Conservation (phyloP, 176 grass and related monocot species). For the Ensete glaucum region DNA sequence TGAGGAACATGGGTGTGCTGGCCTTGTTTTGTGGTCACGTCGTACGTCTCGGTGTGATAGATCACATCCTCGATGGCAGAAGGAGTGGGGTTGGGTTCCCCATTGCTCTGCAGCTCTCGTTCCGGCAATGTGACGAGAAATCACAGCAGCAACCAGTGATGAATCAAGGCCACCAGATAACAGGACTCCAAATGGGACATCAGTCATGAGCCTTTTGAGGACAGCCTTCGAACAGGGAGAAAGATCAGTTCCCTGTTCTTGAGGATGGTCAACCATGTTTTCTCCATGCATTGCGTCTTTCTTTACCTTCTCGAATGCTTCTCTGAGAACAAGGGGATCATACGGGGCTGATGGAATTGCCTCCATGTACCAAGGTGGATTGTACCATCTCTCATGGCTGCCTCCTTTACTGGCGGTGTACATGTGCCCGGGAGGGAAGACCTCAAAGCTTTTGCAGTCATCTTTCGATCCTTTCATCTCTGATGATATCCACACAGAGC, state of each 20-base stretch:
- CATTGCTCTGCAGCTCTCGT: constrained; percentile 84
- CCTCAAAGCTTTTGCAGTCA: constrained; percentile 69
- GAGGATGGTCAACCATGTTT: too few species aligned
- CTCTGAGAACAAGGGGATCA: constrained; percentile 49
- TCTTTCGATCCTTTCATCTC: constrained; percentile 94
- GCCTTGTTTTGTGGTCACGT: constrained; percentile 91
- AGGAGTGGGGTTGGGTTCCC: constrained; percentile 82
- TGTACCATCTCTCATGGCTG: constrained; percentile 71
- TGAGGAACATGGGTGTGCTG: constrained; percentile 98
- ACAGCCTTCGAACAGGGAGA: constrained; percentile 40
- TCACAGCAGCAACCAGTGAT: constrained; percentile 73
- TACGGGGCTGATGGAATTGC: constrained; percentile 47
- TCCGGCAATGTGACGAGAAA: constrained; percentile 68
- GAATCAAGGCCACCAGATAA: constrained; percentile 93
- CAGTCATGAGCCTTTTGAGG: constrained; percentile 93
- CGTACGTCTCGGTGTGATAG: constrained; percentile 84
- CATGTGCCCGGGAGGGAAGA: constrained; percentile 70
- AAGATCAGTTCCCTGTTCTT: neutral
- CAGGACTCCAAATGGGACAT: constrained; percentile 86
- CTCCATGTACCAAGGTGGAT: constrained; percentile 68
- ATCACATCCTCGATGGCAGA: constrained; percentile 97
- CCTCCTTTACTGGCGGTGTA: constrained; percentile 71
- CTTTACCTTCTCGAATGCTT: constrained; percentile 79
- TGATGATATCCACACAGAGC: constrained; percentile 80
- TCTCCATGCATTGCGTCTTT: neutral